These are phyloP conservation scores for Centrapalus pauciflorus DNA, from an alignment of 129 eudicot species.

Conservation along the genomic window DNA sequence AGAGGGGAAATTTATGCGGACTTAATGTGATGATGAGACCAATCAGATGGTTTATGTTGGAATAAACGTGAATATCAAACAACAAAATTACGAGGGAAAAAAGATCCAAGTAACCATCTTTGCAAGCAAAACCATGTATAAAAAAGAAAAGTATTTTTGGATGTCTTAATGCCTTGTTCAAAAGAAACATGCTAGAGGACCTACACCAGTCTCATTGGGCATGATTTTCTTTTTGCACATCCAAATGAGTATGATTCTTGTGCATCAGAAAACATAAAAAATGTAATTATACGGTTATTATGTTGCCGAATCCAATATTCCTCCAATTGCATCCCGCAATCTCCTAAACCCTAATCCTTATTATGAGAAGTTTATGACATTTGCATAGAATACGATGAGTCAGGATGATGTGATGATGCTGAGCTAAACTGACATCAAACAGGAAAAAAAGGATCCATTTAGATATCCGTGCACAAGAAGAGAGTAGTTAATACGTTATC, in stretches of 20 bases:
- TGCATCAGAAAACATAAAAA: neutral
- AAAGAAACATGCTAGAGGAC: neutral
- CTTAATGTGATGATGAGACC: neutral
- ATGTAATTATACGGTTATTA: neutral
- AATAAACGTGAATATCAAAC: neutral
- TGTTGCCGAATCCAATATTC: neutral
- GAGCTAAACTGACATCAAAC: neutral
- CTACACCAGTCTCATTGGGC: neutral
- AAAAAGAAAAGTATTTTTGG: neutral
- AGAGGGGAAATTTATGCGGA: neutral
- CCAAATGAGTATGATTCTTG: neutral
- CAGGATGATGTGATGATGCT: neutral
- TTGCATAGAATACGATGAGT: neutral
- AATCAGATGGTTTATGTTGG: neutral
- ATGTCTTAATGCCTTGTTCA: neutral
- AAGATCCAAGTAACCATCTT: neutral
- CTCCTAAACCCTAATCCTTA: neutral
- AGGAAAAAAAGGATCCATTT: no score
- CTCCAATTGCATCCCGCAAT: neutral
- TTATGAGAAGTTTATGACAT: neutral
- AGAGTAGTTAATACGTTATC: neutral
- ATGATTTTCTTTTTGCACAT: neutral
- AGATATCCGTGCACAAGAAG: neutral
- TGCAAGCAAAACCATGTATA: conserved; percentile 1
- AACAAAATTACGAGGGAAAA: neutral